These are phyloP conservation scores for Escovopsis sp. DNA, from an alignment of 2,329 filamentous ascomycete genomes.

Conservation along the genomic window DNA sequence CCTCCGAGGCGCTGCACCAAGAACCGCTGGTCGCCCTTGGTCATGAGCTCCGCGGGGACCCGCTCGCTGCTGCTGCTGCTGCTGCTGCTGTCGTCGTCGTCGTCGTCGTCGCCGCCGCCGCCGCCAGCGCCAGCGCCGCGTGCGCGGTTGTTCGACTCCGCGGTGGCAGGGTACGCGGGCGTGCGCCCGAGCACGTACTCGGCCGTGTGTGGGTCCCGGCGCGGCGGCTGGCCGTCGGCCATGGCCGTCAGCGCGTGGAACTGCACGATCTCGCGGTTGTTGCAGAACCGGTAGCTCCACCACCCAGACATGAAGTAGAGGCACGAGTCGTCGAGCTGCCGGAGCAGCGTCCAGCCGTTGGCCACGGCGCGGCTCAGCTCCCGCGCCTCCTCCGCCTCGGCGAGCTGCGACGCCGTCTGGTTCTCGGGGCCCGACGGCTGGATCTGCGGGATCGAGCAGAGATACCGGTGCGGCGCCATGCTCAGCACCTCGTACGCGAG, in stretches of 20 bases:
- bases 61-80: too few species aligned
- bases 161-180: constrained; percentile 18
- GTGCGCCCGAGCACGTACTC: constrained; percentile 62
- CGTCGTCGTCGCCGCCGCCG: constrained; percentile 9
- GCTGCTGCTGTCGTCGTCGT: constrained; percentile 14
- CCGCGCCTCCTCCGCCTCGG: constrained; percentile 60
- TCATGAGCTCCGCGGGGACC: constrained; percentile 50
- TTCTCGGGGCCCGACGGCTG: constrained; percentile 40
- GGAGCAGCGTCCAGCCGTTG: constrained; percentile 66
- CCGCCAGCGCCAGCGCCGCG: too few species aligned
- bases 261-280: constrained; percentile 73
- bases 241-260: constrained; percentile 67
- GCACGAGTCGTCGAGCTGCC: constrained; percentile 66
- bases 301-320: constrained; percentile 73
- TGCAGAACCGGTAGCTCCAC: constrained; percentile 96
- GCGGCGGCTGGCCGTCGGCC: constrained; percentile 55
- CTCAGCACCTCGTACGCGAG: constrained; percentile 60
- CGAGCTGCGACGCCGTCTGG: constrained; percentile 50
- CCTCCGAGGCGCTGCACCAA: constrained; percentile 67
- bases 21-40: constrained; percentile 72
- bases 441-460: constrained; percentile 72
- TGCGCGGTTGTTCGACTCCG: too few species aligned
- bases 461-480: constrained; percentile 52
- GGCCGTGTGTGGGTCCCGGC: constrained; percentile 58
- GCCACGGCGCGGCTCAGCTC: constrained; percentile 64